Base-by-base conservation (phyloP, 2,329 filamentous ascomycete genomes). In the Myriosclerotinia scirpicola region DNA sequence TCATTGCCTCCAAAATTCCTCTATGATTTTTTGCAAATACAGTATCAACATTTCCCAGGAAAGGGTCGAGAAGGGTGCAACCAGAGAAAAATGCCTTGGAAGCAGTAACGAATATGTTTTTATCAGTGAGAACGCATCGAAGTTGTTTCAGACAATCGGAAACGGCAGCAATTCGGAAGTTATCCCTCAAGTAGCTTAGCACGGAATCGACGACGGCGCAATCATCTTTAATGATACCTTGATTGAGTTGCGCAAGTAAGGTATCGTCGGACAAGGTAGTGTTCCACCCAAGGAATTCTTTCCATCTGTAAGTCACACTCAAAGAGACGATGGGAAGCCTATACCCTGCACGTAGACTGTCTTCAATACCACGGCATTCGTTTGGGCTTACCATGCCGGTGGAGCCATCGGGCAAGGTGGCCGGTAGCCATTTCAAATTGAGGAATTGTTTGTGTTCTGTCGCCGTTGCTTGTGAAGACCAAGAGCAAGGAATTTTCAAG, bases 1-100 rank as follows among this genome's bases (percentile, higher is more conserved):
- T 64, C 20, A 77, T 44, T 20, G 65, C 66, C 8, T 12, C 54
- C 22, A 76, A 53, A 4, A 75, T 26, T 11, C 50, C n/a, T 48
- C 61, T 36, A 26, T 75, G 69, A 1, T 68, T 59, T 20, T 70
- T 42, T 64, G 69, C 71, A 38, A 74, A 74, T 5, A 59, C 68
- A 0, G 34, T 44, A 6, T 75, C 72, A n/a, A 73, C 66, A 59
- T 72, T 73, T 15, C 40, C 68, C 22, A 73, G 44, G 58, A 73
- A 75, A 44, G 73, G 72, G 5, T 64, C 38, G 3, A 75, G 69
- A 36, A 62, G 30, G 0, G 69, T 48, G 22, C 70, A 73, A n/a
- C 68, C 62, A 36, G 44, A 50, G 44, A 59, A 30, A 30, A 75
- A 72, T 7, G 67, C 72, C 4, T 70, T 61, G 15, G 69, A 67